Evolutionary conservation across 257 asterid species (phyloP).

Genomic region (Gentiana macrophylla): DNA sequence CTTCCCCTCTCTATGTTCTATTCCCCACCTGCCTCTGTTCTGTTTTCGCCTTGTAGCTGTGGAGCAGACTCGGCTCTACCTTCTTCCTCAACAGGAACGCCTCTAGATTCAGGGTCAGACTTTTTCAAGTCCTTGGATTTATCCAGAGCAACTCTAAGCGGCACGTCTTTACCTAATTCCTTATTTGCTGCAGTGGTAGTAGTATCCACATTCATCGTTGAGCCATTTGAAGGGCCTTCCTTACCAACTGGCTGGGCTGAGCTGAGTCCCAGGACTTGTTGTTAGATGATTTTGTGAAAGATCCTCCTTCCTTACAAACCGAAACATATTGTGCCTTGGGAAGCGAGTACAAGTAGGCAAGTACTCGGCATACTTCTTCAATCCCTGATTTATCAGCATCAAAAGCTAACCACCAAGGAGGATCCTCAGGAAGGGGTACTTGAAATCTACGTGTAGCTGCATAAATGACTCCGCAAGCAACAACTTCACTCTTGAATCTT

Average conservation of each 20-base stretch:
- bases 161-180: conserved; percentile 38
- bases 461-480: conserved; percentile 97
- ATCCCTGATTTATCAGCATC: conserved; percentile 93
- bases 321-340: conserved; percentile 81
- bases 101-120: conserved; percentile 47
- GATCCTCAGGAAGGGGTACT: conserved; percentile 89
- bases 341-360: conserved; percentile 75
- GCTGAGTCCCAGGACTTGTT: conserved; percentile 36
- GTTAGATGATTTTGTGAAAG: conserved; percentile 45
- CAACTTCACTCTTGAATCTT: conserved; percentile 95
- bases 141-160: conserved; percentile 37
- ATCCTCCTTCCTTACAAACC: conserved; percentile 80
- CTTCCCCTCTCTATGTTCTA: conserved; percentile 48
- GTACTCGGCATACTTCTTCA: conserved; percentile 84
- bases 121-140: conserved; percentile 52
- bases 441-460: conserved; percentile 93
- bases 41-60: conserved; percentile 30
- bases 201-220: conserved; percentile 34
- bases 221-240: conserved; percentile 41
- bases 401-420: conserved; percentile 99
- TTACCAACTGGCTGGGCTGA: conserved; percentile 39
- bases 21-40: conserved; percentile 52
- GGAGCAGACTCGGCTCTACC: conserved; percentile 52
- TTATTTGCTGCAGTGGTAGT: conserved; percentile 6
- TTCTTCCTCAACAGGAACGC: conserved; percentile 29